Evolutionary conservation across 2,329 filamentous ascomycete genomes (phyloP).

Genomic region (Talaromyces albobiverticillius): DNA sequence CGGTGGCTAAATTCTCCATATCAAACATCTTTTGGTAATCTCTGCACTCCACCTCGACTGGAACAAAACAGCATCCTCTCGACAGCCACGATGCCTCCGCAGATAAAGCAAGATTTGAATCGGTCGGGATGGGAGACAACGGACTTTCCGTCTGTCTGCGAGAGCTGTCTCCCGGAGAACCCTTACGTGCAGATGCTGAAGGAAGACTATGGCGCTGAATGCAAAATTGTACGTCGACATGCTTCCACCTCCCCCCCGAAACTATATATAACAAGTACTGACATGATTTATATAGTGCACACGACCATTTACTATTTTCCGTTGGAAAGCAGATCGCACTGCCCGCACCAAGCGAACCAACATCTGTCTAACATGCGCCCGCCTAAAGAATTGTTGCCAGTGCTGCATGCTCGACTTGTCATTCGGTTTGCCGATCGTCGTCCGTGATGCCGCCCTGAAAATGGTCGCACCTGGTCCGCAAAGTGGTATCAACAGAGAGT

Average conservation of each 20-base stretch:
- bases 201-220: conserved; percentile 87
- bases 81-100: conserved; percentile 64
- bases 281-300: conserved; percentile 59
- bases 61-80: not conserved
- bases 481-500: conserved; percentile 92
- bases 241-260: not conserved
- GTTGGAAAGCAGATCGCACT: conserved; percentile 90
- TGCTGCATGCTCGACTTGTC: conserved; percentile 97
- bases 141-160: conserved; percentile 57
- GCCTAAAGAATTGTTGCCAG: conserved; percentile 98
- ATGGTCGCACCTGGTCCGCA: conserved; percentile 94
- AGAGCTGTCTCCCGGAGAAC: conserved; percentile 92
- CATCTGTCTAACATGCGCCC: conserved; percentile 93
- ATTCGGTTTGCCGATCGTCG: conserved; percentile 90
- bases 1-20: too few relatives aligned
- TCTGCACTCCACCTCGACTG: too few relatives aligned
- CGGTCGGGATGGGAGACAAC: conserved; percentile 89
- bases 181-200: conserved; percentile 99
- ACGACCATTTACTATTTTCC: conserved; percentile 90
- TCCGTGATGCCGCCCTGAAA: conserved; percentile 93
- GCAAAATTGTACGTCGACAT: conserved; percentile 57
- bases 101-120: conserved; percentile 95
- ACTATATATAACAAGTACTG: not conserved
- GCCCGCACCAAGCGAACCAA: conserved; percentile 89
- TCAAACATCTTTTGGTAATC: too few relatives aligned